Base-by-base conservation (phyloP, 1,284 basidiomycete genomes). In the Leccinum fallax region DNA sequence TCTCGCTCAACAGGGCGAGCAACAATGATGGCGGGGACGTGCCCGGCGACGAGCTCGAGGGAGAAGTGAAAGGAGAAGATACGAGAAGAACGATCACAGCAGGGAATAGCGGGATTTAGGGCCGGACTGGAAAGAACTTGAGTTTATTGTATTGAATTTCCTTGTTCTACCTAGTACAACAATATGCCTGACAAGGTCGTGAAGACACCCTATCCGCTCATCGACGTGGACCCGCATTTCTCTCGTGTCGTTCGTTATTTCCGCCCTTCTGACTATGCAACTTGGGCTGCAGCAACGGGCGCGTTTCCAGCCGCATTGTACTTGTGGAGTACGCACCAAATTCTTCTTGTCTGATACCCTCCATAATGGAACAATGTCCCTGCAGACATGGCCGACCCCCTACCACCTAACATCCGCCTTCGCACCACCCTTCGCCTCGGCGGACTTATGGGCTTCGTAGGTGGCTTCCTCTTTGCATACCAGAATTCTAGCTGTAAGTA, bases 381-480 rank as follows among this genome's bases (percentile, higher is more conserved):
- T 57, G 38, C 65, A 84, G 82, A 85, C 67, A 77, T 82, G 73
- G 80, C 78, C 63, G 81, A 81, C 68, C 78, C 77, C 53, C 63
- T 74, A 19, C 71, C 72, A 57, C 67, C 62, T 57, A 74, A 74
- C 57, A 11, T 76, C 60, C 71, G 76, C 51, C 65, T 78, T 43
- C 72, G 75, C 13, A 67, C 65, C 24, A 71, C 70, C 54, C 69
- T 74, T 24, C 73, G 73, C 52, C 75, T 74, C 28, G 73, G 73
- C 36, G 73, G 73, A 16, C 57, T 90, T 72, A 77, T 90, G 78
- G 83, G 97, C 74, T 81, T 93, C 83, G 69, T 87, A 58, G 96
- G 93, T 43, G 97, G 97, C 8, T 99, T 98, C 85, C 76, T 98
- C 70, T 78, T 97, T 61, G 95, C 97, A 19, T 98, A 98, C 81